These are phyloP conservation scores for Bretziella fagacearum DNA, from an alignment of 2,329 filamentous ascomycete species.

Conservation along the genomic window DNA sequence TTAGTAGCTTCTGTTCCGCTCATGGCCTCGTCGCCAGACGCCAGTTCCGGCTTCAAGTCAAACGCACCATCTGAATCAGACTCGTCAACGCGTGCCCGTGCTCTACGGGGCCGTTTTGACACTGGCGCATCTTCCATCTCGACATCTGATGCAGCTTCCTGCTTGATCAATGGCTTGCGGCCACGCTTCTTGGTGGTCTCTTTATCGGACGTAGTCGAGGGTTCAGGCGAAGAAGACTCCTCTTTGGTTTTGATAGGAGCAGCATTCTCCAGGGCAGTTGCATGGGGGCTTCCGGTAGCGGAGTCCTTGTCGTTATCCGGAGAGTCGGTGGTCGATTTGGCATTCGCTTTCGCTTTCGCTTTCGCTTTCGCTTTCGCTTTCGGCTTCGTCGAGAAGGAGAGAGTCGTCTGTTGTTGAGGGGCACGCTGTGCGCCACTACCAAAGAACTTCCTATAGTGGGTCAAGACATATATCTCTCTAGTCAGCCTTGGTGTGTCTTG, in stretches of 20 bases:
- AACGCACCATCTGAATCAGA: constrained; percentile 13
- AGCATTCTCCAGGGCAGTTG: no score
- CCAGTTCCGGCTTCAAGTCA: neutral
- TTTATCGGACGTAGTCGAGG: constrained; percentile 15
- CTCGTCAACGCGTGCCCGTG: constrained; percentile 7
- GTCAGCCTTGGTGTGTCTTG: no score
- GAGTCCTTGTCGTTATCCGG: neutral
- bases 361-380: constrained; percentile 16
- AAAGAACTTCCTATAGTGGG: constrained; percentile 64
- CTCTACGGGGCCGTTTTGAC: constrained; percentile 6
- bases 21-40: constrained; percentile 1
- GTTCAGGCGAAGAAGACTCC: constrained; percentile 6
- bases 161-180: constrained; percentile 20
- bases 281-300: no score
- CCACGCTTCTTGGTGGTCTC: constrained; percentile 21
- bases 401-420: constrained; percentile 57
- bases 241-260: constrained; percentile 17
- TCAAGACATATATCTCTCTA: no score
- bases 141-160: constrained; percentile 18
- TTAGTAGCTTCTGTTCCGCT: constrained; percentile 8
- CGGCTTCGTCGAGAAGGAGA: constrained; percentile 53
- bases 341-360: neutral
- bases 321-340: no score
- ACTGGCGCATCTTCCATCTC: constrained; percentile 16
- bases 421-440: constrained; percentile 38